Conservation (phyloP, 2,329 filamentous ascomycete genomes). For the Nigrospora oryzae region DNA sequence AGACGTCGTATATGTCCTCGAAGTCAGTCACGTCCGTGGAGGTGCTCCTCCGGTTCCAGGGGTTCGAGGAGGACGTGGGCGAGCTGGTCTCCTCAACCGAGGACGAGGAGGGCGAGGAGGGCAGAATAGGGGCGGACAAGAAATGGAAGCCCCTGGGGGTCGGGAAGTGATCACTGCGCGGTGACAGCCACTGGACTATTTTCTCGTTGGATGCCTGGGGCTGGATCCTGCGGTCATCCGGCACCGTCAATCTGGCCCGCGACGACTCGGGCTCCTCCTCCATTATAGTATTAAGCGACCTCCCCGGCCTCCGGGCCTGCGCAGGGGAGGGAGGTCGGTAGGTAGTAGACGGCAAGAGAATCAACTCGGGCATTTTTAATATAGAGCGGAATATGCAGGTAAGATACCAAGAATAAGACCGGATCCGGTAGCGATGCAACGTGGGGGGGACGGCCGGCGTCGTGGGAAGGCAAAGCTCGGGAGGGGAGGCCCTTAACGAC, state of each 20-base stretch:
- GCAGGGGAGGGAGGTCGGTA: constrained; percentile 41
- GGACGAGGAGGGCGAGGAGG: constrained; percentile 50
- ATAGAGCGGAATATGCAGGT: constrained; percentile 13
- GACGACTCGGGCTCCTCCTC: constrained; percentile 42
- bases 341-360: constrained; percentile 28
- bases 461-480: constrained; percentile 19
- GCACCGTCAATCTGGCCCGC: constrained; percentile 15
- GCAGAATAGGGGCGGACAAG: constrained; percentile 52
- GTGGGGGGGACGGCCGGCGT: constrained; percentile 23
- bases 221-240: constrained; percentile 14
- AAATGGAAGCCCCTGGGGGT: constrained; percentile 62
- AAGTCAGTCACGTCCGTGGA: constrained; percentile 64
- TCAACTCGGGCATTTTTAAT: constrained; percentile 37
- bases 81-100: constrained; percentile 39
- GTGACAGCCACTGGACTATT: constrained; percentile 50
- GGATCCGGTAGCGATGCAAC: constrained; percentile 8
- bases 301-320: constrained; percentile 46
- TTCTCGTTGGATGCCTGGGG: constrained; percentile 33
- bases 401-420: constrained; percentile 11
- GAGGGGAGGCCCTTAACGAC: constrained; percentile 25
- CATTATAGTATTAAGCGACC: constrained; percentile 57
- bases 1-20: constrained; percentile 81
- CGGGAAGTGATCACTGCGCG: constrained; percentile 58
- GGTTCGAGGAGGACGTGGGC: constrained; percentile 45
- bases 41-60: constrained; percentile 56